These are phyloP conservation scores for Cystobasidiaceae sp. DNA, from an alignment of 1,284 basidiomycete genomes.

Conservation along the genomic window DNA sequence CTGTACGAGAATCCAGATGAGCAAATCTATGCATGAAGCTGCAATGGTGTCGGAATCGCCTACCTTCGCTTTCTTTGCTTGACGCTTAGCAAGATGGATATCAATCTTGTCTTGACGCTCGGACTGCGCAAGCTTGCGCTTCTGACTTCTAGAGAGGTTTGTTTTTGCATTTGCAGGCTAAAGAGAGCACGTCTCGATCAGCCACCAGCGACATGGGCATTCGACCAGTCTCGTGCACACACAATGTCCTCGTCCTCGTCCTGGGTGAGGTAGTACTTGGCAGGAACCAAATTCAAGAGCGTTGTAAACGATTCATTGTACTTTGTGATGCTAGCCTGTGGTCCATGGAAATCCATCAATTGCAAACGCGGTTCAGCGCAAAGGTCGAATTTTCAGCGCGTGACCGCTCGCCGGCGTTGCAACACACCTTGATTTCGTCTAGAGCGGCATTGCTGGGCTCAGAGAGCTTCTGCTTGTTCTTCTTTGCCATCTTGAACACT, in stretches of 20 bases:
- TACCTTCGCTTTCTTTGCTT: slow-evolving; percentile 78
- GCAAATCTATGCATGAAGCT: background rate
- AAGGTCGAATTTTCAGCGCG: slow-evolving; percentile 22
- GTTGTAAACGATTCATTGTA: slow-evolving; percentile 80
- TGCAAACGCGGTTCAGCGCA: background rate
- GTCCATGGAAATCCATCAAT: background rate
- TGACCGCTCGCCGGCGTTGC: background rate
- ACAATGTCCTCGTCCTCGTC: slow-evolving; percentile 57
- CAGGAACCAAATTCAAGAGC: slow-evolving; percentile 73
- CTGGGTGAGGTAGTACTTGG: slow-evolving; percentile 76
- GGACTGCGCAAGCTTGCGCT: slow-evolving; percentile 72
- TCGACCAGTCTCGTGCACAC: background rate
- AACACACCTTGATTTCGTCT: slow-evolving; percentile 22
- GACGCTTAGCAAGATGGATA: slow-evolving; percentile 59
- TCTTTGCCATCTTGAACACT: background rate
- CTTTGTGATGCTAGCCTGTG: slow-evolving; percentile 61
- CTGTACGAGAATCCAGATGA: slow-evolving; percentile 49
- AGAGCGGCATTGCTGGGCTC: background rate
- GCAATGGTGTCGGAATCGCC: background rate
- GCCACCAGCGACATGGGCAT: background rate
- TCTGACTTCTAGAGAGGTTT: slow-evolving; percentile 59
- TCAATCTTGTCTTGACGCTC: slow-evolving; percentile 59
- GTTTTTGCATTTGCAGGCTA: background rate
- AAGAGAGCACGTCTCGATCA: background rate
- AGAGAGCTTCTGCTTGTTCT: slow-evolving; percentile 9